phyloP scores from a whole-genome alignment of 2,329 filamentous ascomycete species.

The Epichloe bromicola region DNA sequence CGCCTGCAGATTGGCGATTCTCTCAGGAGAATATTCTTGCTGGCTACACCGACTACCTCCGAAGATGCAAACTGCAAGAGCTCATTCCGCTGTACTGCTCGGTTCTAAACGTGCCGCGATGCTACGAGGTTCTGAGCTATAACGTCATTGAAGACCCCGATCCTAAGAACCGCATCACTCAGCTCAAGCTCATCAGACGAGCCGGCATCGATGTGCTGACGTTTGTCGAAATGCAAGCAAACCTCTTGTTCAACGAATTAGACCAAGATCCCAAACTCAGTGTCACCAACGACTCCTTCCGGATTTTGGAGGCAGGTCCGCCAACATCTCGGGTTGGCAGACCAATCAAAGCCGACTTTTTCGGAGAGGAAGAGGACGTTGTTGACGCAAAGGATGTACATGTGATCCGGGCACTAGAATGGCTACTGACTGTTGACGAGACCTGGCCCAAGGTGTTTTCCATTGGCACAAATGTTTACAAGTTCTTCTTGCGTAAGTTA shows the following conservation, averaged over 20 bases:
- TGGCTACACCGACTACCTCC: slow-evolving; percentile 69
- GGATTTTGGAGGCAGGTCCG: slow-evolving; percentile 32
- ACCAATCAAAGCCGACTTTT: slow-evolving; percentile 57
- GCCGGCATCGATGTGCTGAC: slow-evolving; percentile 58
- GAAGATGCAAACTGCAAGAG: slow-evolving; percentile 58
- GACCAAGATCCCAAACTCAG: slow-evolving; percentile 18
- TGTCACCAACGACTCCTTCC: slow-evolving; percentile 33
- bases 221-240: slow-evolving; percentile 59
- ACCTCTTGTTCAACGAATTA: slow-evolving; percentile 36
- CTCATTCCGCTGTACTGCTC: slow-evolving; percentile 82
- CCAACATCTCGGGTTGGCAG: slow-evolving; percentile 34
- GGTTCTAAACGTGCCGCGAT: slow-evolving; percentile 51
- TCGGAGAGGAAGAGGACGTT: slow-evolving; percentile 44
- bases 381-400: slow-evolving; percentile 51
- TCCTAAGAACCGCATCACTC: slow-evolving; percentile 47
- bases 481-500: slow-evolving; percentile 67
- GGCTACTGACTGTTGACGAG: slow-evolving; percentile 64
- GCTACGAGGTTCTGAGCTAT: slow-evolving; percentile 58
- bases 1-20: slow-evolving; percentile 19
- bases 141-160: slow-evolving; percentile 65
- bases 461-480: slow-evolving; percentile 61
- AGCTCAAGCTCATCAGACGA: slow-evolving; percentile 62
- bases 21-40: slow-evolving; percentile 64
- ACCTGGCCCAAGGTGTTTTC: slow-evolving; percentile 60
- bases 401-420: slow-evolving; percentile 70